These are phyloP conservation scores for Wallacemonas sp. DNA, from an alignment of 208 protist genomes.

Conservation along the genomic window DNA sequence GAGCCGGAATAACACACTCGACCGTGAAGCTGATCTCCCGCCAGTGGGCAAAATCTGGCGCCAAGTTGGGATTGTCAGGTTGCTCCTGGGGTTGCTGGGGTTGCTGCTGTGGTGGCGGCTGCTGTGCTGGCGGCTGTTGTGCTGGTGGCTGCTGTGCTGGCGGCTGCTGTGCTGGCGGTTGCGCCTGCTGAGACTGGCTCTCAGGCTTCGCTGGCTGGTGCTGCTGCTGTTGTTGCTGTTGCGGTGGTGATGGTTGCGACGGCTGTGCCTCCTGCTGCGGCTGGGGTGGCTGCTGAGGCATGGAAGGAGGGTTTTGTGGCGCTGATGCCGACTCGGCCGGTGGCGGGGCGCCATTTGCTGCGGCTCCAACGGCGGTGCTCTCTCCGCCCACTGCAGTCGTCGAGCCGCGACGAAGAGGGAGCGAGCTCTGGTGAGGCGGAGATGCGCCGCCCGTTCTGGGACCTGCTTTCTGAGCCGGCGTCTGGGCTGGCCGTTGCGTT, in stretches of 20 bases:
- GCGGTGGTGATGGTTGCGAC: neutral
- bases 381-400: neutral
- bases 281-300: neutral
- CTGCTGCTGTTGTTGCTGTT: neutral
- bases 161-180: conserved; percentile 15
- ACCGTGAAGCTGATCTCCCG: conserved; percentile 29
- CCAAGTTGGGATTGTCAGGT: neutral
- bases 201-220: neutral
- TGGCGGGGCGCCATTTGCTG: neutral
- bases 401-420: neutral
- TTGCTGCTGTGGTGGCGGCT: no score
- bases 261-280: conserved; percentile 11
- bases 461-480: neutral
- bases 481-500: neutral
- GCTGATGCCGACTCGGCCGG: neutral
- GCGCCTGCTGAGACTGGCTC: no score
- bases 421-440: neutral
- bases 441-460: neutral
- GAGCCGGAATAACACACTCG: conserved; percentile 48
- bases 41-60: conserved; percentile 21
- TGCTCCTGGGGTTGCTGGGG: no score
- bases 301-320: conserved; percentile 7
- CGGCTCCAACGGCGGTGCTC: neutral
- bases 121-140: neutral
- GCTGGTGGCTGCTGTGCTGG: conserved; percentile 2